These are phyloP conservation scores for Prasinococcaceae sp. DNA, from an alignment of 139 green algal genomes.

Conservation along the genomic window DNA sequence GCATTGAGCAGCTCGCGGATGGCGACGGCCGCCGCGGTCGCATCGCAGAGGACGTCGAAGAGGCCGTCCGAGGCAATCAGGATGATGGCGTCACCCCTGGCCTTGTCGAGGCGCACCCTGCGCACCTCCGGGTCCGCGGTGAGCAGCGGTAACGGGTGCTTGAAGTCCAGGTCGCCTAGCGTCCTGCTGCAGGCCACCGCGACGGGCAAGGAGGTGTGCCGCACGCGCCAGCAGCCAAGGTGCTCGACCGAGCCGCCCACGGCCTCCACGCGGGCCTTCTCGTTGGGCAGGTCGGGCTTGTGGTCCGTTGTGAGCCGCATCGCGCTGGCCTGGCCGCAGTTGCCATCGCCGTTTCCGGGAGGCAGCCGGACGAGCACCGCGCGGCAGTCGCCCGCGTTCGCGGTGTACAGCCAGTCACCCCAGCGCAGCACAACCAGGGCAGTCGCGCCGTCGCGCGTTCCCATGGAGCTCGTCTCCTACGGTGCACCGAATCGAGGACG, in stretches of 20 bases:
- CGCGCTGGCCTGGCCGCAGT: slow-evolving; percentile 13
- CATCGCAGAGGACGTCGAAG: slow-evolving; percentile 12
- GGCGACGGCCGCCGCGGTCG: not conserved
- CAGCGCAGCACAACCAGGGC: slow-evolving; percentile 43
- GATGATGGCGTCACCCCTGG: slow-evolving; percentile 4
- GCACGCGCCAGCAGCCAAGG: not conserved
- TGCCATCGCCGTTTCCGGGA: not conserved
- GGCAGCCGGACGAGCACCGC: slow-evolving; percentile 43
- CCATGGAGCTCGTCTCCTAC: not conserved
- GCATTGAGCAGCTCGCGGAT: slow-evolving; percentile 8
- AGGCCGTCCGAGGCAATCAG: slow-evolving; percentile 22
- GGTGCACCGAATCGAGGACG: not conserved
- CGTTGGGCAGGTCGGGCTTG: slow-evolving; percentile 38
- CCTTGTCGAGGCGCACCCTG: slow-evolving; percentile 24
- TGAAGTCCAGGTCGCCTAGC: slow-evolving; percentile 73
- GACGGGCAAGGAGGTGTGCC: not conserved
- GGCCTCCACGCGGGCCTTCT: slow-evolving; percentile 39
- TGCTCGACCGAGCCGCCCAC: slow-evolving; percentile 6
- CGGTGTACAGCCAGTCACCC: slow-evolving; percentile 37
- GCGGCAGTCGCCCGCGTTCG: slow-evolving; percentile 72
- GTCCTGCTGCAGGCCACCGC: slow-evolving; percentile 43
- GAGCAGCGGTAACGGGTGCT: slow-evolving; percentile 46
- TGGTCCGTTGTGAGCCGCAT: slow-evolving; percentile 55
- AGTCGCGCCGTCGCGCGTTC: slow-evolving; percentile 44
- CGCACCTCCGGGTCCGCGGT: slow-evolving; percentile 57